Evolutionary conservation across 179 eudicot genomes (phyloP).

Genomic region (Drosera spatulata): DNA sequence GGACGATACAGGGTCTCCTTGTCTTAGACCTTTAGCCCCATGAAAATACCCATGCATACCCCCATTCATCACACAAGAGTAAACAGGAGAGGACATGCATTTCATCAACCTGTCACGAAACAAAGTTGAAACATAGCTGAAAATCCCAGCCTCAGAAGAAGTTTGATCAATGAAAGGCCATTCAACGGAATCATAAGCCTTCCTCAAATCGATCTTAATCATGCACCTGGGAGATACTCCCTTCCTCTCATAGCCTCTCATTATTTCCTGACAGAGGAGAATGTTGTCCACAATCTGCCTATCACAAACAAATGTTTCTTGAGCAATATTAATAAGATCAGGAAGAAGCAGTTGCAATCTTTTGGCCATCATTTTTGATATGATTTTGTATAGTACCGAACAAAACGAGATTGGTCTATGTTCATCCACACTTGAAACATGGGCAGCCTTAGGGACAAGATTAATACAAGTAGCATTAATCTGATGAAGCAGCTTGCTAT

Average conservation of each 20-base stretch:
- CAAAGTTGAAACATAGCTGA: no score
- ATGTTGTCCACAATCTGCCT: neutral
- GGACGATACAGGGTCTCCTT: neutral
- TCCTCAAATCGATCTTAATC: neutral
- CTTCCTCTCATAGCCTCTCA: neutral
- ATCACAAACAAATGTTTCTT: no score
- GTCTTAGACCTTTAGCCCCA: neutral
- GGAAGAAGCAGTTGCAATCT: no score
- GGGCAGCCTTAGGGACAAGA: no score
- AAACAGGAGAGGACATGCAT: neutral
- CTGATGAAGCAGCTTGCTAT: no score
- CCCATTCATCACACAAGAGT: neutral
- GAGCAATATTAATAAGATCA: no score
- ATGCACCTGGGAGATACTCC: neutral
- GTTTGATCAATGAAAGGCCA: neutral
- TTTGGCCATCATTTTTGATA: no score
- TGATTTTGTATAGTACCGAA: no score
- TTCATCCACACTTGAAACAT: no score
- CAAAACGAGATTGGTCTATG: no score
- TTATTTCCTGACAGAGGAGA: neutral
- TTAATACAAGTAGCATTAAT: no score
- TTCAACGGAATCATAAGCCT: neutral
- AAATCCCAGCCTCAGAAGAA: neutral
- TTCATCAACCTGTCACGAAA: neutral
- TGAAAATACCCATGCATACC: neutral